Percentiles rank a stretch among this genome's conserved stretches.
phyloP scores from a whole-genome alignment of 495 filamentous ascomycete genomes.

The Neurospora sublineolata region DNA sequence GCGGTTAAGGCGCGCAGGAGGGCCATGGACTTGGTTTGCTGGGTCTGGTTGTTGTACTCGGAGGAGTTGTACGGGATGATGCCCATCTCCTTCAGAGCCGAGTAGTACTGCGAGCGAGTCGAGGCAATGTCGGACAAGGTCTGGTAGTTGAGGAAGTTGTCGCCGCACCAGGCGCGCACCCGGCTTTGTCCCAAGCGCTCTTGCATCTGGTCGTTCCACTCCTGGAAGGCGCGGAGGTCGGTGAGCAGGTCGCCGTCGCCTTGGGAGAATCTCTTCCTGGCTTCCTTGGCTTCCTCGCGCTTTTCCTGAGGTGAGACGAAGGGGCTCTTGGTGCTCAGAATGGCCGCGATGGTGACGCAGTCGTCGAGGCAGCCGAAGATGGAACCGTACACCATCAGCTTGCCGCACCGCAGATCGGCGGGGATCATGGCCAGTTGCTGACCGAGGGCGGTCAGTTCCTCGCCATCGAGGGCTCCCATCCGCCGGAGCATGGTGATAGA shows the following conservation, averaged over 20 bases:
- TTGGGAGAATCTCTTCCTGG: conserved; percentile 57
- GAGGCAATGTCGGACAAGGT: conserved; percentile 79
- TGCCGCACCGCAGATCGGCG: conserved; percentile 83
- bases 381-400: conserved; percentile 90
- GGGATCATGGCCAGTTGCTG: conserved; percentile 88
- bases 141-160: conserved; percentile 74
- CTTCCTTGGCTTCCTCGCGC: conserved; percentile 71
- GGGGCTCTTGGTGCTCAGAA: conserved; percentile 72
- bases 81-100: conserved; percentile 74
- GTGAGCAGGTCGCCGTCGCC: conserved; percentile 81
- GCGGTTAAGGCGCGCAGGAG: conserved; percentile 84
- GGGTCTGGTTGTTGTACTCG: conserved; percentile 35
- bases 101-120: conserved; percentile 74
- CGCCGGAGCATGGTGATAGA: conserved; percentile 65
- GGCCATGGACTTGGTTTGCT: conserved; percentile 23
- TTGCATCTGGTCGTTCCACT: conserved; percentile 57
- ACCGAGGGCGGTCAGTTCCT: conserved; percentile 79
- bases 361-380: conserved; percentile 87
- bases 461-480: conserved; percentile 79
- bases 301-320: conserved; percentile 74
- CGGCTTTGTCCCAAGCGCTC: conserved; percentile 44
- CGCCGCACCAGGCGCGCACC: conserved; percentile 69
- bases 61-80: conserved; percentile 43
- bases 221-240: conserved; percentile 70
- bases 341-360: conserved; percentile 79